A percentile compares a stretch with the other conserved stretches of the same genome.
Evolutionary conservation across 1,284 basidiomycete species (phyloP).

Genomic region (Malassezia restricta): DNA sequence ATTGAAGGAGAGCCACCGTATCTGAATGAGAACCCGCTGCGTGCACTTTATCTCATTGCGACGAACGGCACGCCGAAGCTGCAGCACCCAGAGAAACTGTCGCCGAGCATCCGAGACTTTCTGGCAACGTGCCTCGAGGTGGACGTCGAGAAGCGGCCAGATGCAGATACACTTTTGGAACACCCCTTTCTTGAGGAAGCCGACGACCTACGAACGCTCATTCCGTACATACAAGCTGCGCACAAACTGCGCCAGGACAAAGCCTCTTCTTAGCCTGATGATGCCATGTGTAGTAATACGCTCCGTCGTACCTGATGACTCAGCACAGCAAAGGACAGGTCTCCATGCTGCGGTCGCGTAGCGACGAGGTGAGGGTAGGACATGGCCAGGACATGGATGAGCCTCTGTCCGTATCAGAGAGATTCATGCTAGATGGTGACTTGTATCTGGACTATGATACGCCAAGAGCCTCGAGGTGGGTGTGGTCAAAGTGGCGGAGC

Average conservation of each 20-base stretch:
- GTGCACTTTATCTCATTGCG: constrained; percentile 89
- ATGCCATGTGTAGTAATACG: too few species aligned
- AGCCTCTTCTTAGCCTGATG: not conserved
- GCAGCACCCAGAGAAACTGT: constrained; percentile 83
- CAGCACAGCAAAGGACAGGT: too few species aligned
- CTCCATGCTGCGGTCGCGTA: too few species aligned
- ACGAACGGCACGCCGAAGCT: constrained; percentile 97
- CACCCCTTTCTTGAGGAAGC: constrained; percentile 7
- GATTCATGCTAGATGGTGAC: not conserved
- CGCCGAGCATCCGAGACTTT: constrained; percentile 77
- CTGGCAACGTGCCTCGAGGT: constrained; percentile 81
- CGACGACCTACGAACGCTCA: constrained; percentile 5
- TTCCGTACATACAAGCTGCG: constrained; percentile 14
- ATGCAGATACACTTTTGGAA: constrained; percentile 63
- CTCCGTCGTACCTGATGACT: too few species aligned
- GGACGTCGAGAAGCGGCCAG: constrained; percentile 81
- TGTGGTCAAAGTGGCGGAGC: not conserved
- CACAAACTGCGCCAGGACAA: constrained; percentile 1
- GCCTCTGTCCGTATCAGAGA: not conserved
- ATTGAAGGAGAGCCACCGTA: constrained; percentile 98
- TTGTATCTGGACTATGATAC: not conserved
- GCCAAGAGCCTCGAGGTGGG: not conserved
- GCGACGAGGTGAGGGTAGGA: too few species aligned
- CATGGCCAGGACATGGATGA: too few species aligned
- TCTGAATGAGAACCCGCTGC: constrained; percentile 87